Conservation (phyloP, 2,329 filamentous ascomycete genomes). For the Paraphaeosphaeria sporulosa region DNA sequence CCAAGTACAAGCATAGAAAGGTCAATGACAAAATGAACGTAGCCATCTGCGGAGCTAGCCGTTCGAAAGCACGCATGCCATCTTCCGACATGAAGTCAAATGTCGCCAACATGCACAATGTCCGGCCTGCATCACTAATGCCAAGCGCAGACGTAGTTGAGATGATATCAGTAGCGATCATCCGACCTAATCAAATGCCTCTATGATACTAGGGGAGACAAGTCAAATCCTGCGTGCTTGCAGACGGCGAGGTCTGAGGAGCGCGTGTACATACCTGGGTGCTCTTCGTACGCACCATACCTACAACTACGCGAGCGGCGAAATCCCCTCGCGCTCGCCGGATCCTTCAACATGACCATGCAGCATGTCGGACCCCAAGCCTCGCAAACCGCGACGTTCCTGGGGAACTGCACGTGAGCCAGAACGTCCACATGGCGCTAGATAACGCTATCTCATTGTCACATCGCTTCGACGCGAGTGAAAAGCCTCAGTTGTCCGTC, state of each 20-base stretch:
- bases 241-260: background rate
- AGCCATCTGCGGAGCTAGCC: background rate
- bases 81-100: background rate
- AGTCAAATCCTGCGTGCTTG: background rate
- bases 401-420: background rate
- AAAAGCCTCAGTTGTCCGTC: background rate
- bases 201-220: background rate
- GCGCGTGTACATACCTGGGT: background rate
- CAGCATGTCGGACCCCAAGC: background rate
- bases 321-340: background rate
- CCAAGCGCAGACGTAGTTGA: background rate
- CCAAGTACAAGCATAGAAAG: background rate
- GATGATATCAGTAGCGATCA: background rate
- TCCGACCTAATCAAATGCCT: background rate
- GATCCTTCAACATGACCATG: background rate
- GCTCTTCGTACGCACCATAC: background rate
- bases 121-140: constrained; percentile 6
- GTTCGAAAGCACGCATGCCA: background rate
- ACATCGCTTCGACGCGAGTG: background rate
- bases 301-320: background rate
- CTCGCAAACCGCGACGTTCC: background rate
- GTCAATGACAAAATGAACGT: background rate
- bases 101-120: background rate
- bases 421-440: background rate
- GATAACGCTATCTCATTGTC: background rate